Evolutionary conservation across 2,329 filamentous ascomycete genomes (phyloP), one percentile per base, ranked within the genome.

Genomic region (Alternaria sp.): DNA sequence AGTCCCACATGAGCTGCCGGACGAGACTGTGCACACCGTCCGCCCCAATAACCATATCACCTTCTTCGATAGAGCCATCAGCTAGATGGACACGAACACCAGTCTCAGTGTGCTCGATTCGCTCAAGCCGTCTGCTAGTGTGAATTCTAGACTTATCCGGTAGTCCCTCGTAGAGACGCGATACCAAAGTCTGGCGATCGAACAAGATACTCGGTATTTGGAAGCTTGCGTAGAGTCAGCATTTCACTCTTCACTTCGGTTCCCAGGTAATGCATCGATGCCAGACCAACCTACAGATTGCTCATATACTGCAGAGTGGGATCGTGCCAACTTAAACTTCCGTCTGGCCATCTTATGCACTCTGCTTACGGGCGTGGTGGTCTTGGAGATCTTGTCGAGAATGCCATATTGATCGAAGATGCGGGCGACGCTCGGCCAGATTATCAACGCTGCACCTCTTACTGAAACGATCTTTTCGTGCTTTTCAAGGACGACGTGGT

Each of bases 401-500:
- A 66, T 62, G 5, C 68, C 70, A 13, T 71, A 65, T 11, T 72
- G 69, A 36, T 72, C 70, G 17, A 73, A 59, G 24, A 72, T 57
- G 14, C 68, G 65, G 13, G 49, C 54, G 11, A 61, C 62, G 24
- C 60, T 58, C 26, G 69, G 70, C 31, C 56, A 67, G 42, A 72
- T 54, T 6, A 62, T 64, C 31, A 72, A 52, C 11, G 63, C 65
- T 14, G 70, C 69, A 3, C 70, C 69, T 37, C 61, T 53, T 13
- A 68, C 11, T 1, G 69, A 68, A 2, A 66, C 60, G 10, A 70
- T 65, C 21, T 66, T 41, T 6, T 49, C 41, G 40, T 68, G 61
- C 28, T 67, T 67, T 55, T 73, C 70, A 13, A 73, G 60, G 29
- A 73, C 56, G 7, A 71, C 24, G 53, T 66, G 69, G 14, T 71